These are phyloP conservation scores for Sclerotinia sclerotiorum DNA, from an alignment of 2,329 filamentous ascomycete genomes.

Conservation along the genomic window DNA sequence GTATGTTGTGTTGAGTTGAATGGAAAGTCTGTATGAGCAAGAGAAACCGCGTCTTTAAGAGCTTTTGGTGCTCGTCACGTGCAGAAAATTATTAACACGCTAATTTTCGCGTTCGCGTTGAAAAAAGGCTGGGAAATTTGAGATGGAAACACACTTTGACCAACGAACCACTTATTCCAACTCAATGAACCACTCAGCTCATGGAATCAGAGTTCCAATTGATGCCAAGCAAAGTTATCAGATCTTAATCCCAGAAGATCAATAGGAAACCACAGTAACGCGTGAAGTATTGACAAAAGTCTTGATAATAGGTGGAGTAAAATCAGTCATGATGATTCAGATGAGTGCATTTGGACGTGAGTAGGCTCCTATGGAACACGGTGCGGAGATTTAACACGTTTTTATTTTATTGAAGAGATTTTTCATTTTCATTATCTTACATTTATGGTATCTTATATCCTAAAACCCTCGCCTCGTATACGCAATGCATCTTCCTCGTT, in stretches of 20 bases:
- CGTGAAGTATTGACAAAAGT: slow-evolving; percentile 8
- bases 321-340: slow-evolving; percentile 20
- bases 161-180: slow-evolving; percentile 8
- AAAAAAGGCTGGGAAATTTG: slow-evolving; percentile 24
- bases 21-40: background rate
- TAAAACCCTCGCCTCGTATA: background rate
- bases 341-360: background rate
- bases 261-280: slow-evolving; percentile 5
- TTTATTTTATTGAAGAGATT: background rate
- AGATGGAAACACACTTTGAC: background rate
- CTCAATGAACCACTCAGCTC: slow-evolving; percentile 5
- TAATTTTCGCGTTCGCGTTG: slow-evolving; percentile 21
- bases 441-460: slow-evolving; percentile 14
- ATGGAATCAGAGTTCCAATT: background rate
- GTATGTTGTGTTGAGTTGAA: background rate
- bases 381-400: background rate
- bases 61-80: slow-evolving; percentile 21
- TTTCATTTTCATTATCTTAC: slow-evolving; percentile 10
- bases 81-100: slow-evolving; percentile 17
- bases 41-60: slow-evolving; percentile 20
- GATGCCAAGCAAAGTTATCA: slow-evolving; percentile 30
- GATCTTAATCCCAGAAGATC: slow-evolving; percentile 32
- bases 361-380: background rate
- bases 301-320: slow-evolving; percentile 20
- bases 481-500: slow-evolving; percentile 3